These are phyloP conservation scores for Penicillium manginii DNA, from an alignment of 495 filamentous ascomycete genomes.

Conservation along the genomic window DNA sequence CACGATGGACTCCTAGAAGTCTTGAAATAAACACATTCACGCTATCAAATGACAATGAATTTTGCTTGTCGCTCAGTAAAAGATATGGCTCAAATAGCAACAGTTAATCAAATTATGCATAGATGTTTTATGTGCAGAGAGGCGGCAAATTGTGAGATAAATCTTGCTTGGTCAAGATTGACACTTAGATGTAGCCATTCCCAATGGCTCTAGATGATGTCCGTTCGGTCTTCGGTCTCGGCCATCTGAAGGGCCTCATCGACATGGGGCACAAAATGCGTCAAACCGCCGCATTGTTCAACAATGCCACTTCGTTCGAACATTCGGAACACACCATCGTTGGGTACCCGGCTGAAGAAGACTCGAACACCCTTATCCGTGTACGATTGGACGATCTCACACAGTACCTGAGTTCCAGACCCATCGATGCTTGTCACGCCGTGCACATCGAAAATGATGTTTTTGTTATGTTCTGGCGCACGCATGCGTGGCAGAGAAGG, in stretches of 20 bases:
- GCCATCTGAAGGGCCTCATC: conserved; percentile 80
- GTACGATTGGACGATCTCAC: conserved; percentile 84
- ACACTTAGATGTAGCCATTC: neutral
- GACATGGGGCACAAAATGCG: conserved; percentile 80
- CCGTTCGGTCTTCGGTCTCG: conserved; percentile 59
- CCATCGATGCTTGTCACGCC: conserved; percentile 92
- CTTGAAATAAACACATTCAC: neutral
- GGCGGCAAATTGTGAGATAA: neutral
- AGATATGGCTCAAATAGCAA: conserved; percentile 7
- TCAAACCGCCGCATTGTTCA: conserved; percentile 70
- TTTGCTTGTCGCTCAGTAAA: conserved; percentile 10
- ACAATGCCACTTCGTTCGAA: conserved; percentile 84
- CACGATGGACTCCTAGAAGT: neutral
- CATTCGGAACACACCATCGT: conserved; percentile 67
- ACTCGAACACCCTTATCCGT: conserved; percentile 72
- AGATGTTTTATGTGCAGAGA: neutral
- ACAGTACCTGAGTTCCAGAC: conserved; percentile 86
- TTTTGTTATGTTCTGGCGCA: conserved; percentile 72
- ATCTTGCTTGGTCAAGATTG: conserved; percentile 6
- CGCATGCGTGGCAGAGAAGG: conserved; percentile 82
- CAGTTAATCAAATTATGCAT: neutral
- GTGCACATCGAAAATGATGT: conserved; percentile 96
- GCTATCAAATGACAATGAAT: conserved; percentile 6
- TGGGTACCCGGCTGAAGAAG: conserved; percentile 83
- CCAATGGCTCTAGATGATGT: conserved; percentile 19